Conservation (phyloP, 495 filamentous ascomycete genomes). For the Penicillium canariense region DNA sequence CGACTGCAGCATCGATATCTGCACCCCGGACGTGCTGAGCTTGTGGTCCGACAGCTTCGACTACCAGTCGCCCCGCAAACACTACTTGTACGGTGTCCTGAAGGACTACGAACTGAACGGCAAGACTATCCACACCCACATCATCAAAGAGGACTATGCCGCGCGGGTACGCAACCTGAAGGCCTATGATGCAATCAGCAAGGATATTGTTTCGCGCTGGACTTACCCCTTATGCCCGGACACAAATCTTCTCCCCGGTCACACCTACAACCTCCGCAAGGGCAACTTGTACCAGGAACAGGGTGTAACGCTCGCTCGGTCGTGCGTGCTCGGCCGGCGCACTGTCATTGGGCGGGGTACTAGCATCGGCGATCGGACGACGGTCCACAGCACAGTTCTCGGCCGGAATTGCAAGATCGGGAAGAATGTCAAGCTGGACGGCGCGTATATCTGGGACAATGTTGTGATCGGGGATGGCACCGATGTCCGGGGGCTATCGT, state of each 20-base stretch:
- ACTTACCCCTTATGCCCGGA: slow-evolving; percentile 93
- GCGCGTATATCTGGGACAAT: slow-evolving; percentile 90
- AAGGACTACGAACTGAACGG: slow-evolving; percentile 97
- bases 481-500: slow-evolving; percentile 72
- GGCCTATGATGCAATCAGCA: slow-evolving; percentile 88
- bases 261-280: slow-evolving; percentile 67
- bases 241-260: slow-evolving; percentile 73
- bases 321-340: slow-evolving; percentile 60
- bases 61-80: slow-evolving; percentile 81
- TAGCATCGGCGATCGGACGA: slow-evolving; percentile 68
- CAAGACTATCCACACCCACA: slow-evolving; percentile 90
- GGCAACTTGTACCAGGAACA: slow-evolving; percentile 69
- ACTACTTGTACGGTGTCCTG: slow-evolving; percentile 86
- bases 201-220: slow-evolving; percentile 84
- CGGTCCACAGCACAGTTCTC: slow-evolving; percentile 69
- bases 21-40: slow-evolving; percentile 90
- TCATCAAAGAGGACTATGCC: slow-evolving; percentile 73
- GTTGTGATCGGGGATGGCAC: slow-evolving; percentile 70
- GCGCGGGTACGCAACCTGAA: slow-evolving; percentile 80
- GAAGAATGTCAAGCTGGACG: slow-evolving; percentile 70
- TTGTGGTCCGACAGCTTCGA: slow-evolving; percentile 98
- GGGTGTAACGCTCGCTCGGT: slow-evolving; percentile 68
- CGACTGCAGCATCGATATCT: slow-evolving; percentile 96
- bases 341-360: slow-evolving; percentile 75
- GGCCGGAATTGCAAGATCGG: slow-evolving; percentile 85